A percentile compares a stretch with the other conserved stretches of the same genome.
Conservation (phyloP, 768 basidiomycete species). For the Termitomyces heimii region DNA sequence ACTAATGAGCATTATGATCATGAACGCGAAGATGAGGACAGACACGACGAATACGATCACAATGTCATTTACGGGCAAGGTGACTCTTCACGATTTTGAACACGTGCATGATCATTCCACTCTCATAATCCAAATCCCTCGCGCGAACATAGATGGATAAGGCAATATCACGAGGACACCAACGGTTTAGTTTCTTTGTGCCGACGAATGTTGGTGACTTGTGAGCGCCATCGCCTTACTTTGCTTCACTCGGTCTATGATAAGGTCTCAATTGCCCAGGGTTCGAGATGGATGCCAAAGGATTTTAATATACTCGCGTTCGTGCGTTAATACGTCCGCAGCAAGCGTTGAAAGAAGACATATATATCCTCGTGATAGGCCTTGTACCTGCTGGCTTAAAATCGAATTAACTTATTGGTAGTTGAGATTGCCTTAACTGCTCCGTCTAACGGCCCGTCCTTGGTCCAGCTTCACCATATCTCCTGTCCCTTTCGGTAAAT, state of each 20-base stretch:
- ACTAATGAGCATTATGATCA: not conserved
- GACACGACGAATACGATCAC: not conserved
- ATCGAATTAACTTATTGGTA: constrained; percentile 4
- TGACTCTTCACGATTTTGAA: constrained; percentile 8
- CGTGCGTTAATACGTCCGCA: constrained; percentile 31
- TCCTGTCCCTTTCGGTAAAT: constrained; percentile 5
- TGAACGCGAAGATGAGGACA: constrained; percentile 11
- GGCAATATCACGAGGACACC: constrained; percentile 23
- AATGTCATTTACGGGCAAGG: not conserved
- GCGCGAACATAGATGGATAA: not conserved
- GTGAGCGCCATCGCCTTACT: constrained; percentile 24
- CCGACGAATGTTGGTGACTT: constrained; percentile 42
- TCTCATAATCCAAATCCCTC: not conserved
- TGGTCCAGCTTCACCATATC: not conserved
- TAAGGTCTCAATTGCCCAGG: not conserved
- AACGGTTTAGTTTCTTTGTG: constrained; percentile 26
- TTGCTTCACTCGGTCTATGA: constrained; percentile 7
- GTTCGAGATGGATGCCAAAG: not conserved
- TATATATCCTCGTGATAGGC: not conserved
- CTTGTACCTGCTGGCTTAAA: constrained; percentile 5
- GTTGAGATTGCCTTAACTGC: not conserved
- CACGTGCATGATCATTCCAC: constrained; percentile 6
- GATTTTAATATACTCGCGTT: not conserved
- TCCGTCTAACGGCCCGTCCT: constrained; percentile 6
- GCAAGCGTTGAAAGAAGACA: constrained; percentile 39